A percentile compares a stretch with the other conserved stretches of the same genome.
Evolutionary conservation across 2,329 filamentous ascomycete species (phyloP).

Genomic region (Hypoxylon sp.): DNA sequence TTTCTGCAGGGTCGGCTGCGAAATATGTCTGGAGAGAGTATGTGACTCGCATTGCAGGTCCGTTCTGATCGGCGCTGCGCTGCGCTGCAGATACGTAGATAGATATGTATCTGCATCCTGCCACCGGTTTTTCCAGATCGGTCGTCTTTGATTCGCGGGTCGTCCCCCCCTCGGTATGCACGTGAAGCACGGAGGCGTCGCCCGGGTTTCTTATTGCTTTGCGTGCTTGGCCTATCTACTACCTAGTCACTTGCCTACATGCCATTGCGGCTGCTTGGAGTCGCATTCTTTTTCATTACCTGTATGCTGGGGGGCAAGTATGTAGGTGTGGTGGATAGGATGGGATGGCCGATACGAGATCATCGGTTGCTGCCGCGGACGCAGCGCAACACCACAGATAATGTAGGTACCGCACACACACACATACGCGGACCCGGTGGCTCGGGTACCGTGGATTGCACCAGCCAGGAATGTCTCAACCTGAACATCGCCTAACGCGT

Average conservation of each 20-base stretch:
- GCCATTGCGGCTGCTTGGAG: constrained; percentile 1
- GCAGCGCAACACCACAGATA: too few species aligned
- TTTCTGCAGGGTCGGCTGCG: too few species aligned
- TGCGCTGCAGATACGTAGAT: constrained; percentile 1
- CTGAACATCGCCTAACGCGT: constrained; percentile 21
- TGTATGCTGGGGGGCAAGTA: too few species aligned
- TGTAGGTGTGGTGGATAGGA: too few species aligned
- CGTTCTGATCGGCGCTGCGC: constrained; percentile 18
- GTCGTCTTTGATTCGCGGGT: constrained; percentile 21
- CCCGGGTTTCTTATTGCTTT: background rate
- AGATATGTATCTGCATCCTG: constrained; percentile 12
- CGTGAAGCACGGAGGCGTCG: background rate
- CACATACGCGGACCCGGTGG: constrained; percentile 32
- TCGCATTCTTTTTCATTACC: background rate
- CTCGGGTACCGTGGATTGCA: constrained; percentile 29
- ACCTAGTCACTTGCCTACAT: too few species aligned
- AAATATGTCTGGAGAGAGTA: constrained; percentile 8
- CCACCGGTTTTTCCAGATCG: constrained; percentile 14
- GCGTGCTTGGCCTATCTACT: too few species aligned
- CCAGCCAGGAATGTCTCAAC: constrained; percentile 10
- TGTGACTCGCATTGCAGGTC: constrained; percentile 13
- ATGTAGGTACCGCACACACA: constrained; percentile 15
- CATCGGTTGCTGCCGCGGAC: too few species aligned
- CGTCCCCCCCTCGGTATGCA: constrained; percentile 5
- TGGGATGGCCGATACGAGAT: too few species aligned